Percentiles rank a stretch among this genome's conserved stretches.
These are phyloP conservation scores for Eimeria falciformis DNA, from an alignment of 169 alveolate genomes.

Conservation along the genomic window DNA sequence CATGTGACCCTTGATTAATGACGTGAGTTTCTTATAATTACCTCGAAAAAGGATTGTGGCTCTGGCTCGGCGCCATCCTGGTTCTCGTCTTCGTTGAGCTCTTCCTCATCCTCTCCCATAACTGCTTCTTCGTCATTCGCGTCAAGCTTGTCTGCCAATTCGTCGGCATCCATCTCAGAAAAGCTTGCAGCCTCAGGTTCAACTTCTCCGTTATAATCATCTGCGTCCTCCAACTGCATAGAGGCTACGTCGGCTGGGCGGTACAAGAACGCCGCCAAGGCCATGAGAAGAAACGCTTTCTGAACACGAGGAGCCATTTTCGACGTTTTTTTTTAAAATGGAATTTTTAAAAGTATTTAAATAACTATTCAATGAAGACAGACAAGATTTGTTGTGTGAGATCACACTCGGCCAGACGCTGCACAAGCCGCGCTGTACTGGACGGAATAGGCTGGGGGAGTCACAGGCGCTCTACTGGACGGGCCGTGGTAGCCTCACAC, in stretches of 20 bases:
- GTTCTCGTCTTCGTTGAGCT: not conserved
- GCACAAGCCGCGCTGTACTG: no score
- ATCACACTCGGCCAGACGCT: no score
- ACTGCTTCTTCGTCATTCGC: not conserved
- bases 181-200: not conserved
- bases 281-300: not conserved
- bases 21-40: not conserved
- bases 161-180: constrained; percentile 32
- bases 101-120: not conserved
- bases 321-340: no score
- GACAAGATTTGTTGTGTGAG: no score
- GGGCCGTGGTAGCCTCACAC: no score
- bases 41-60: not conserved
- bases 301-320: not conserved
- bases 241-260: not conserved
- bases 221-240: constrained; percentile 3
- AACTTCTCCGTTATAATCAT: not conserved
- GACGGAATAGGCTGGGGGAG: no score
- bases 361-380: not conserved
- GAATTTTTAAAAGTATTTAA: no score
- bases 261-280: not conserved
- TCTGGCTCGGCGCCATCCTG: not conserved
- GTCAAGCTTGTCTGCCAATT: constrained; percentile 6
- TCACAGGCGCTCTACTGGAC: no score
- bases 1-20: no score